Evolutionary conservation across 1,284 basidiomycete species (phyloP).

Genomic region (Cryptococcus sp.): DNA sequence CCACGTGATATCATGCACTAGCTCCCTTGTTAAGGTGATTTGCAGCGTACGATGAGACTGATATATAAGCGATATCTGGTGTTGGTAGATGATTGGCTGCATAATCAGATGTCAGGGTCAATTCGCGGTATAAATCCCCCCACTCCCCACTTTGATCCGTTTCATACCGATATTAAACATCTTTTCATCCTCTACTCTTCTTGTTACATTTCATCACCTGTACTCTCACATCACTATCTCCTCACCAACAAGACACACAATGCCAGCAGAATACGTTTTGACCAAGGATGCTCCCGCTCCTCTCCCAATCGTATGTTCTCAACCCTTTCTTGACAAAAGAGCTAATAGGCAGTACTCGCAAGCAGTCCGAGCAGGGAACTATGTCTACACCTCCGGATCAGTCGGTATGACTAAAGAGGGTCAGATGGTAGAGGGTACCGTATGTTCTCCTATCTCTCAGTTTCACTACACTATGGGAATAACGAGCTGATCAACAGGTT

Average conservation of each 20-base stretch:
- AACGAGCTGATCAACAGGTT: constrained; percentile 10
- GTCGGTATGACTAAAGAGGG: constrained; percentile 41
- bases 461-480: not conserved
- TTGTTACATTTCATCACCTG: not conserved
- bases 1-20: no score
- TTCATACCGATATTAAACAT: no score
- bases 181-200: not conserved
- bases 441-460: constrained; percentile 8
- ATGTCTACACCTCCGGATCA: constrained; percentile 38
- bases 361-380: constrained; percentile 39
- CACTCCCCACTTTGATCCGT: no score
- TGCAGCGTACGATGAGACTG: no score
- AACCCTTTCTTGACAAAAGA: not conserved
- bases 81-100: no score
- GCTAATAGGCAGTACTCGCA: constrained; percentile 33
- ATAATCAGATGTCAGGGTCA: no score
- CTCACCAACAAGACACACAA: constrained; percentile 6
- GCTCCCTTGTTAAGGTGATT: no score
- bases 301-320: constrained; percentile 31
- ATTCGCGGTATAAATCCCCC: no score
- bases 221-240: not conserved
- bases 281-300: constrained; percentile 38
- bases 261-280: constrained; percentile 32
- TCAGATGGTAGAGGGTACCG: constrained; percentile 40
- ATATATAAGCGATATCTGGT: no score